A percentile compares a stretch with the other conserved stretches of the same genome.
Conservation (phyloP, 371 early-diverging fungal species). For the Actinomortierella wolfii region DNA sequence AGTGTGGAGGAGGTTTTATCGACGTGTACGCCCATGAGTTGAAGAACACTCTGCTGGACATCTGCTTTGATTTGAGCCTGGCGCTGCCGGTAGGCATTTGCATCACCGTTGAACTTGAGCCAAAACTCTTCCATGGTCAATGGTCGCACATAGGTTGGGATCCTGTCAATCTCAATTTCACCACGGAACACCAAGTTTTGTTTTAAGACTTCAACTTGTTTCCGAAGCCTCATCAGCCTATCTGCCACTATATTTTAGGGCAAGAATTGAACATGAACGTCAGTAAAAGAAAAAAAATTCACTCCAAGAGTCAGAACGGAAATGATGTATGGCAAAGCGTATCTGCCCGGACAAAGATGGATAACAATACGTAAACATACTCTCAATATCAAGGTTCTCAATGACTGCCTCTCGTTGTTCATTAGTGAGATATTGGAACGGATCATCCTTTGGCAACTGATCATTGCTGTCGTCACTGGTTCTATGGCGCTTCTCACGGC, state of each 20-base stretch:
- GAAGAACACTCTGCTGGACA: constrained; percentile 26
- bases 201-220: no score
- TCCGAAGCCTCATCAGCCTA: no score
- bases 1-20: no score
- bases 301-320: background rate
- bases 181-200: constrained; percentile 14
- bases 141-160: constrained; percentile 25
- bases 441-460: constrained; percentile 7
- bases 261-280: no score
- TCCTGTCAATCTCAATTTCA: constrained; percentile 31
- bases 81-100: constrained; percentile 29
- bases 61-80: constrained; percentile 16
- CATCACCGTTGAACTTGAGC: constrained; percentile 34
- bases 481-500: no score
- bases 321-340: background rate
- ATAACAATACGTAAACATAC: constrained; percentile 4
- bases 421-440: constrained; percentile 15
- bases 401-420: constrained; percentile 33
- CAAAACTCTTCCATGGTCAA: constrained; percentile 44
- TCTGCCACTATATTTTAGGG: no score
- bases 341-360: no score
- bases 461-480: no score
- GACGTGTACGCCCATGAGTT: constrained; percentile 10
- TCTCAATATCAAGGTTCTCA: constrained; percentile 40
- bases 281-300: no score